Conservation (phyloP, 352 stramenopile species). For the Pilasporangium apinafurcum region DNA sequence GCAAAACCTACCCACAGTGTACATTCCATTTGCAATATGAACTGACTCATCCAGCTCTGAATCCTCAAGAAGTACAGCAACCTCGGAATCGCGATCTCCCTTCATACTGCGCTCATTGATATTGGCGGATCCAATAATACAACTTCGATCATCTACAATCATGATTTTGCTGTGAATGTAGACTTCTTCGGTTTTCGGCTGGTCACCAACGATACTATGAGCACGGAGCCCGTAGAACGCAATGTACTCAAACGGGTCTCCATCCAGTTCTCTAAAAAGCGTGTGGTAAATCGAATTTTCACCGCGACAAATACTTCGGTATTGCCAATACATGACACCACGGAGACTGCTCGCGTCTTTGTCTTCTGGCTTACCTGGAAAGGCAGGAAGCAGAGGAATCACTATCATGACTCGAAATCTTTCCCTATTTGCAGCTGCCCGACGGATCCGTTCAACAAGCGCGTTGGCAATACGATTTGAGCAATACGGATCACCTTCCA, state of each 20-base stretch:
- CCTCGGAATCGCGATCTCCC: constrained; percentile 84
- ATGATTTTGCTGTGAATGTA: constrained; percentile 91
- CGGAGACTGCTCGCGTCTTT: constrained; percentile 78
- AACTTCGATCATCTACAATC: constrained; percentile 78
- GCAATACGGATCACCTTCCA: constrained; percentile 74
- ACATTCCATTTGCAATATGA: constrained; percentile 31
- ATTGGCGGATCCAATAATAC: constrained; percentile 82
- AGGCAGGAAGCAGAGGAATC: constrained; percentile 79
- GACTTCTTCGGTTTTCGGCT: constrained; percentile 65
- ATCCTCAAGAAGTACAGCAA: constrained; percentile 82
- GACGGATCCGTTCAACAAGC: constrained; percentile 66
- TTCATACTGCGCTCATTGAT: constrained; percentile 87
- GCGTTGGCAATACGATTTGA: constrained; percentile 83
- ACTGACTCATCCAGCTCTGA: constrained; percentile 55
- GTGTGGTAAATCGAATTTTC: constrained; percentile 80
- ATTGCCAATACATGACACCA: constrained; percentile 87
- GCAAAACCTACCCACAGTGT: constrained; percentile 68
- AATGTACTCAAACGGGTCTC: constrained; percentile 84
- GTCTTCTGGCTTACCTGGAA: constrained; percentile 70
- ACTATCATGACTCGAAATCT: constrained; percentile 82
- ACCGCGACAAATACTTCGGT: constrained; percentile 76
- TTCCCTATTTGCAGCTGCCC: constrained; percentile 75
- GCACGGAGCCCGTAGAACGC: constrained; percentile 80
- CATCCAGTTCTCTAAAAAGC: constrained; percentile 67
- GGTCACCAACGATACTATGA: constrained; percentile 25